Evolutionary conservation across 2,329 filamentous ascomycete species (phyloP).

Genomic region (Arachnomyces sp.): DNA sequence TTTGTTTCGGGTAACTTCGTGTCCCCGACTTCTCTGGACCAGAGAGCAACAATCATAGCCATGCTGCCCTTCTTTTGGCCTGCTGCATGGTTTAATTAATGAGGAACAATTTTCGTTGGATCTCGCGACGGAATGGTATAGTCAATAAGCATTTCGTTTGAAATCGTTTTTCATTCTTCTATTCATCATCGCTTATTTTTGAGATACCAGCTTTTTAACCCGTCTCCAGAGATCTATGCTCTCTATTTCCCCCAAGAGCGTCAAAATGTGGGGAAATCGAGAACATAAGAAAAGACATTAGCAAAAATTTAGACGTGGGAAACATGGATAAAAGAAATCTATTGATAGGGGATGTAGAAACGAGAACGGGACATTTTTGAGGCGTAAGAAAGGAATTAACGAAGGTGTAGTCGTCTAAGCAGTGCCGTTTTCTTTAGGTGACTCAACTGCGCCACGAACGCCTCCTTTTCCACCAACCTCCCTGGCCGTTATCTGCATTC

Average conservation of each 20-base stretch:
- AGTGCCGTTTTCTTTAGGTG: conserved; percentile 28
- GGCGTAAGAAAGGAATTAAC: conserved; percentile 2
- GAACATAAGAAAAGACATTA: conserved; percentile 1
- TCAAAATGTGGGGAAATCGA: conserved; percentile 1
- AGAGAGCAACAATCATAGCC: no score
- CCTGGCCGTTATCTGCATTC: conserved; percentile 69
- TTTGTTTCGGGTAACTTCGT: no score
- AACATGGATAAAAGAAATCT: conserved; percentile 8
- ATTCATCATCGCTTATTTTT: no score
- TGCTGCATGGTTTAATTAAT: no score
- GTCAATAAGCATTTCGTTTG: no score
- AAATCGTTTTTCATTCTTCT: no score
- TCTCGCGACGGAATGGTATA: no score
- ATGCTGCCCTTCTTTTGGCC: no score
- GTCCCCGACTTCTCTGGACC: no score
- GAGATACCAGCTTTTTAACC: no score
- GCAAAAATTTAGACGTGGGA: background rate
- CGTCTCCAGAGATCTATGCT: background rate
- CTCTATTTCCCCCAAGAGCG: conserved; percentile 3
- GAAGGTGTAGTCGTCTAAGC: conserved; percentile 11
- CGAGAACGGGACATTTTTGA: background rate
- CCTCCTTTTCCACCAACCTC: conserved; percentile 84
- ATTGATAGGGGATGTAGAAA: conserved; percentile 11
- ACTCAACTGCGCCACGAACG: conserved; percentile 55
- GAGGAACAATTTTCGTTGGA: no score